Evolutionary conservation across 2,329 filamentous ascomycete species (phyloP), one percentile per base, ranked within the genome.

Genomic region (Aspergillus ibericus): DNA sequence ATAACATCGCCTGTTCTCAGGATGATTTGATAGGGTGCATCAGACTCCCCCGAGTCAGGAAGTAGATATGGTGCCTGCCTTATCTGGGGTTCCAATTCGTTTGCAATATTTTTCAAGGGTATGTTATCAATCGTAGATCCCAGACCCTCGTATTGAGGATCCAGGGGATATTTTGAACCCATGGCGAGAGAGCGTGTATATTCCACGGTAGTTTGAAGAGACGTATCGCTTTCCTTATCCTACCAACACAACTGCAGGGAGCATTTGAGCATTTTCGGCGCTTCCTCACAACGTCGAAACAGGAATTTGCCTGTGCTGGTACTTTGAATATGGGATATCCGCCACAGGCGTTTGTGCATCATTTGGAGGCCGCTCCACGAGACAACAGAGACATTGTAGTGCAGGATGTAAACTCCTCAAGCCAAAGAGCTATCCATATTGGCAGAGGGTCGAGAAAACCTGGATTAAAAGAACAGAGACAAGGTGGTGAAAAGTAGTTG

Each of bases 1-100:
- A 78, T 59, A 22, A 78, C 56, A 59, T 78, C 76, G 3, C 74
- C 75, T 29, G 68, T 60, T 1, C 53, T 48, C 2, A 66, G 66
- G 18, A 77, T 68, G 4, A 67, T 52, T 32, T 44, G 44, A n/a
- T 48, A 48, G n/a, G 25, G 44, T 16, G 44, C 44, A 29, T 27
- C n/a, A 10, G 44, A 32, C 25, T 48, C 22, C 15, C 16, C 22
- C n/a, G 27, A 6, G 2, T 48, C 44, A 16, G 44, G 44, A 3
- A 48, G 27, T n/a, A 16, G 12, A 22, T 42, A 12, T 16, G 44
- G 3, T 15, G n/a, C 44, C 6, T 25, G 22, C 15, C 27, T 16
- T n/a, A 15, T 10, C 42, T 25, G 42, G 25, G 22, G 3, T 25
- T 3, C n/a, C 22, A 13, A 5, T 16, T 48, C 44, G 2, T 7